Evolutionary conservation across 441 rosid genomes (phyloP).

Genomic region (Populus hybrid): DNA sequence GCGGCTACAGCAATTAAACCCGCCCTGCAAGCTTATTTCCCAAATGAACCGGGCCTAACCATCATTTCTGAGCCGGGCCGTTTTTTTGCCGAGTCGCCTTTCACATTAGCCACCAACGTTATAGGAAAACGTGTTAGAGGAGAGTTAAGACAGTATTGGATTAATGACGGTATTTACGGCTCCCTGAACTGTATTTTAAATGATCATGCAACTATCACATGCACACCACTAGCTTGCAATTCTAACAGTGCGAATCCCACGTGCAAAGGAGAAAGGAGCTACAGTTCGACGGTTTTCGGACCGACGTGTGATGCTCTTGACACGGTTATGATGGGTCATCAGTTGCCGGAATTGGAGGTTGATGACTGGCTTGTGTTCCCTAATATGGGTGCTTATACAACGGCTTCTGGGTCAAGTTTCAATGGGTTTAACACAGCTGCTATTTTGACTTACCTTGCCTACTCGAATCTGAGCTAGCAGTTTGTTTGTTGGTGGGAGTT

Average conservation of each 20-base stretch:
- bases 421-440: conserved; percentile 30
- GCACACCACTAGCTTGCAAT: conserved; percentile 23
- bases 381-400: conserved; percentile 38
- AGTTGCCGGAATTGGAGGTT: conserved; percentile 32
- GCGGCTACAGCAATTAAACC: conserved; percentile 20
- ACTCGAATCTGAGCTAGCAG: conserved; percentile 4
- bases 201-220: conserved; percentile 26
- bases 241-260: conserved; percentile 23
- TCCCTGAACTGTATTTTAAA: conserved; percentile 23
- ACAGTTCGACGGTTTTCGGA: conserved; percentile 32
- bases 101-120: conserved; percentile 25
- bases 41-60: conserved; percentile 3
- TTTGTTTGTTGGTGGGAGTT: too few relatives aligned
- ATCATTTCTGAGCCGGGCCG: conserved; percentile 37
- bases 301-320: conserved; percentile 35
- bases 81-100: conserved; percentile 27
- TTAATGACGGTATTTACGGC: conserved; percentile 36
- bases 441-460: conserved; percentile 20
- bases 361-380: conserved; percentile 39
- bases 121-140: conserved; percentile 36
- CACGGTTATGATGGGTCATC: conserved; percentile 23
- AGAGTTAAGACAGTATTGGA: conserved; percentile 33
- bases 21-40: conserved; percentile 22
- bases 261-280: conserved; percentile 13
- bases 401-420: conserved; percentile 27